Base-by-base conservation (phyloP, 2,329 filamentous ascomycete genomes). In the Pezicula carpinea region DNA sequence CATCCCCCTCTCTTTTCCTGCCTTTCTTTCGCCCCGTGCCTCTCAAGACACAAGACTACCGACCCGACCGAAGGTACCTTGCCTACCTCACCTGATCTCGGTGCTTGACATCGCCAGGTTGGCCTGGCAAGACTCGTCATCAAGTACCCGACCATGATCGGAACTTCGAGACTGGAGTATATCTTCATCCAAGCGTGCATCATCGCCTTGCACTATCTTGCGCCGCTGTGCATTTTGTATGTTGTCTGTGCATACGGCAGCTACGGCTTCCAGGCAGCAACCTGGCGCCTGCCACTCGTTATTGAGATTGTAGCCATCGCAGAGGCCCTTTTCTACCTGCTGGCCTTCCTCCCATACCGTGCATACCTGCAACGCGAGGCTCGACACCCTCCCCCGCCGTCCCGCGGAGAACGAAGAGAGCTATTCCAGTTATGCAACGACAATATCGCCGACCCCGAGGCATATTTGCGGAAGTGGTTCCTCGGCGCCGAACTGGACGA, bases 401-500 rank as follows among this genome's bases (percentile, higher is more conserved):
- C 64, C 4, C 67, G 68, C 31, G 66, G 72, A 13, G 67, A 78
- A 48, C 68, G 80, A 42, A 61, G 64, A 49, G 66, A 64, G 31
- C 59, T 83, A 1, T 82, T 80, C 58, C 61, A 64, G 44, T 69
- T 69, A 34, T 79, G 78, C 56, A 68, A 70, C 52, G 65, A 67
- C 5, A 77, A 71, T 45, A 74, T 82, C 13, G 66, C 72, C 1
- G 72, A 82, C 55, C 68, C 71, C 0, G 72, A 75, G 32, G 66
- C 61, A 31, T 84, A 79, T 53, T 50, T 84, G 22, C 65, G 60
- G 43, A 73, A 70, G 52, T 85, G 81, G 81, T 83, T 83, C 56
- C 63, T 75, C 19, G 74, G 74, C 22, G 76, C 78, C 6, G 65
- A 71, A 14, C 40, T 66, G 3, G 63, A 68, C 22, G 77, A 80